phyloP scores from a whole-genome alignment of 2,329 filamentous ascomycete genomes.

The Sordariomycetes sp. region DNA sequence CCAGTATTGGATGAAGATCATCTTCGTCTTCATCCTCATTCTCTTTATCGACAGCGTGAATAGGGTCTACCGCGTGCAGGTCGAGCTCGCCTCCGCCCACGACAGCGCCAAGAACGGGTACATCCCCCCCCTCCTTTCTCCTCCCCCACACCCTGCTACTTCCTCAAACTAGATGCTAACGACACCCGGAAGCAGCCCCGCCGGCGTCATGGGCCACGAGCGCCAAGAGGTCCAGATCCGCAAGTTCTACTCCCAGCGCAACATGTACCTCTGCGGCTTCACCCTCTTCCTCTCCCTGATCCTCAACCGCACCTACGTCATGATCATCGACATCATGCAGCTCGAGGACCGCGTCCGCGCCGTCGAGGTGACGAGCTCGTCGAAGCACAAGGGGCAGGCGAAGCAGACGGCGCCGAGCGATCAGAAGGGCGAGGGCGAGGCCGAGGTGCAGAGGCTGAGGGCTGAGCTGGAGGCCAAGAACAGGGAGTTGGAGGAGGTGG shows the following conservation, averaged over 20 bases:
- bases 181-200: slow-evolving; percentile 15
- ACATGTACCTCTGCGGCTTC: slow-evolving; percentile 99
- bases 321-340: slow-evolving; percentile 84
- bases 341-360: slow-evolving; percentile 86
- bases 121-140: background rate
- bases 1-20: slow-evolving; percentile 97
- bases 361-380: slow-evolving; percentile 51
- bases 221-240: slow-evolving; percentile 97
- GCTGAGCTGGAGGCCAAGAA: slow-evolving; percentile 69
- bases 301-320: slow-evolving; percentile 95
- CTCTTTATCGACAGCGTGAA: slow-evolving; percentile 94
- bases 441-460: slow-evolving; percentile 58
- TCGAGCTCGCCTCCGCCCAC: slow-evolving; percentile 64
- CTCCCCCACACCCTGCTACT: background rate
- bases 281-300: slow-evolving; percentile 97
- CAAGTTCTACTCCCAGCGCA: slow-evolving; percentile 99
- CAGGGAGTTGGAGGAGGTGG: slow-evolving; percentile 67
- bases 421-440: slow-evolving; percentile 58
- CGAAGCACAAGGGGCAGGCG: slow-evolving; percentile 36
- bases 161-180: background rate
- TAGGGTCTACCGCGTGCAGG: slow-evolving; percentile 90
- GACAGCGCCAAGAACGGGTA: slow-evolving; percentile 41
- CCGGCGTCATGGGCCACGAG: slow-evolving; percentile 75
- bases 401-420: background rate
- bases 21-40: slow-evolving; percentile 97